Conservation (phyloP, 2,329 filamentous ascomycete genomes). For the Ophiosphaerella herpotricha region DNA sequence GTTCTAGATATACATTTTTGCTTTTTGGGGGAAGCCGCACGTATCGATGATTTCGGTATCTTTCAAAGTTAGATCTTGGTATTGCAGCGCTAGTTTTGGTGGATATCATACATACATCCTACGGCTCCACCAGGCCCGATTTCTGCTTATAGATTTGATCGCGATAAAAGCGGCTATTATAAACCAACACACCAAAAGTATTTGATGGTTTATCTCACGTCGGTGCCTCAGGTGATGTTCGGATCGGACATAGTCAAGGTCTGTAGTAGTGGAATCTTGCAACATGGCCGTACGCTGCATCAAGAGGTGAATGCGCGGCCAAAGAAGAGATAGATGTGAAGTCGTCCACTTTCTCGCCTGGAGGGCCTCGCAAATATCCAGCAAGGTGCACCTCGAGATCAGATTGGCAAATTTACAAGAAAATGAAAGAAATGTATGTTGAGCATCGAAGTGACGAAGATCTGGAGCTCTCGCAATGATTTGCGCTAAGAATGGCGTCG, state of each 20-base stretch:
- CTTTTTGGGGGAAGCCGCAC: neutral
- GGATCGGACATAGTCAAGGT: constrained; percentile 29
- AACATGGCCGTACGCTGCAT: neutral
- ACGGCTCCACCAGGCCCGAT: constrained; percentile 10
- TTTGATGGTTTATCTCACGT: constrained; percentile 15
- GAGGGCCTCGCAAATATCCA: neutral
- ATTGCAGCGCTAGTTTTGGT: neutral
- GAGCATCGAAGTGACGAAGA: neutral
- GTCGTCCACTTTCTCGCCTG: neutral
- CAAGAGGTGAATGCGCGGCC: neutral
- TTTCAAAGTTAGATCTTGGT: constrained; percentile 1
- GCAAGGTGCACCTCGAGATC: too few relatives aligned
- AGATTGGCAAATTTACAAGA: neutral
- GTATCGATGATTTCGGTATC: constrained; percentile 8
- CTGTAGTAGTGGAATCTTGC: neutral
- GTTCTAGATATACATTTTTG: neutral
- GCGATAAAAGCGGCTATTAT: constrained; percentile 12
- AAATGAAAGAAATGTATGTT: neutral
- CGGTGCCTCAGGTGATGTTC: constrained; percentile 31
- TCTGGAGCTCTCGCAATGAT: neutral
- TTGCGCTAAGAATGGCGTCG: neutral
- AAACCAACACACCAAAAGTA: constrained; percentile 23
- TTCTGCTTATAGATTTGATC: neutral
- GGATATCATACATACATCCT: constrained; percentile 8
- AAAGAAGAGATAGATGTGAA: too few relatives aligned